phyloP scores from a whole-genome alignment of 2,329 filamentous ascomycete genomes.

The Falciphora oryzae region DNA sequence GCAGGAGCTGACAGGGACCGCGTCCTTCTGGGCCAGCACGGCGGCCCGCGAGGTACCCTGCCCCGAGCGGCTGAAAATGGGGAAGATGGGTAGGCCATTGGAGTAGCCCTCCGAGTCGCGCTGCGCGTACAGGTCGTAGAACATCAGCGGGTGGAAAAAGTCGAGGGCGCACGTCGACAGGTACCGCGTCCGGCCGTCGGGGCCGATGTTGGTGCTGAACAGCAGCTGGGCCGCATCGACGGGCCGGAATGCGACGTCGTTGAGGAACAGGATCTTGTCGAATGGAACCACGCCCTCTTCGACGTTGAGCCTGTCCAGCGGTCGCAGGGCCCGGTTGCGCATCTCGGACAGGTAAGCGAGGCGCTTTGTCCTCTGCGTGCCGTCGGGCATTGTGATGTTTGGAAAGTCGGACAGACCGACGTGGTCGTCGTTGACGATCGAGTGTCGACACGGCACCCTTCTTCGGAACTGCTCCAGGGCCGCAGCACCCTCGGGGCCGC shows the following conservation, averaged over 20 bases:
- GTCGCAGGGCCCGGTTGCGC: conserved; percentile 62
- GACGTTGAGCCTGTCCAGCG: conserved; percentile 44
- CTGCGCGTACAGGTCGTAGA: conserved; percentile 70
- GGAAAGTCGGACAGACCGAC: conserved; percentile 51
- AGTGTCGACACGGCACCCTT: conserved; percentile 37
- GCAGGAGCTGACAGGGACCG: conserved; percentile 66
- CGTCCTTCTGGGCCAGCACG: conserved; percentile 54
- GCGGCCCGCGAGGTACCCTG: conserved; percentile 52
- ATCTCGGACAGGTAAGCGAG: conserved; percentile 68
- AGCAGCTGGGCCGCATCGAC: conserved; percentile 51
- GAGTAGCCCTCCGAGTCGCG: conserved; percentile 60
- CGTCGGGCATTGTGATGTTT: conserved; percentile 56
- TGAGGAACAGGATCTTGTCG: conserved; percentile 57
- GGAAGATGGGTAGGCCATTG: conserved; percentile 60
- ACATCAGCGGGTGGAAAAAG: conserved; percentile 60
- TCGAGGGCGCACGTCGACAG: conserved; percentile 67
- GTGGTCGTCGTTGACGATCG: conserved; percentile 54
- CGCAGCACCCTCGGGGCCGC: conserved; percentile 47
- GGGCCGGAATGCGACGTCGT: conserved; percentile 55
- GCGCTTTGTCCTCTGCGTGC: conserved; percentile 60
- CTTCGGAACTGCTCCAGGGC: conserved; percentile 49
- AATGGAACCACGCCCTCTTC: conserved; percentile 32
- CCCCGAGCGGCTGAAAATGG: conserved; percentile 55
- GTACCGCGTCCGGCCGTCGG: conserved; percentile 50
- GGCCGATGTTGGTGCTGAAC: conserved; percentile 53